Base-by-base conservation (phyloP, 169 alveolate genomes). In the Cytauxzoon felis region DNA sequence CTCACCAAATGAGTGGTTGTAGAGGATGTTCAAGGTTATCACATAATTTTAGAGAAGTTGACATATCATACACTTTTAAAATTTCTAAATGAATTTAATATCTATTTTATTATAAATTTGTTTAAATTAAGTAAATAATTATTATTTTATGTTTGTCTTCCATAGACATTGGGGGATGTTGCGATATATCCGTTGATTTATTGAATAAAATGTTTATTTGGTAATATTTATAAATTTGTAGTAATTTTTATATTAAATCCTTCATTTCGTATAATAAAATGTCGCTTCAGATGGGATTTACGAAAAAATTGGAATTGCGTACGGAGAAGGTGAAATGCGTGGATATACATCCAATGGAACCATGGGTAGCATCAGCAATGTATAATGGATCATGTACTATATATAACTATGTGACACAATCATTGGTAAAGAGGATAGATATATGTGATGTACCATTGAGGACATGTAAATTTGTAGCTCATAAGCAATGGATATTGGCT, bases 281-380 rank as follows among this genome's bases (percentile, higher is more conserved):
- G 96, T 90, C 97, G 61, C 92, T 95, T 78, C 94, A 93, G 80
- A 85, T 93, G 86, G 98, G 94, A 67, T 80, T 94, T 59, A 92
- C 90, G 69, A 95, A 95, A 88, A 94, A 93, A 73, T 90, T 95
- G 47, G 86, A 91, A 49, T 87, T 95, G 45, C 91, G 96, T 27
- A 87, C 96, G 3, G 99, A 95, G 60, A 85, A 98, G 53, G 99
- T 96, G 32, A 96, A 96, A 87, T 88, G 93, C 57, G 98, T 96
- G 8, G 98, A 95, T 71, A 75, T 96, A 57, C 99, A 96, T 72
- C 96, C 98, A 5, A 76, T 92, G 3, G 95, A 92, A 59, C 97
- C 98, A 6, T 94, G 98, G 98, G 95, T 95, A 21, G 88, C 94
- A 5, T 92, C 97, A 18, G 98, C 97, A 13, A 82, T 94, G 58